Percentiles rank a stretch among this genome's conserved stretches.
Evolutionary conservation across 805 yeast genomes (phyloP).

Genomic region (Ogataea pignaliae): DNA sequence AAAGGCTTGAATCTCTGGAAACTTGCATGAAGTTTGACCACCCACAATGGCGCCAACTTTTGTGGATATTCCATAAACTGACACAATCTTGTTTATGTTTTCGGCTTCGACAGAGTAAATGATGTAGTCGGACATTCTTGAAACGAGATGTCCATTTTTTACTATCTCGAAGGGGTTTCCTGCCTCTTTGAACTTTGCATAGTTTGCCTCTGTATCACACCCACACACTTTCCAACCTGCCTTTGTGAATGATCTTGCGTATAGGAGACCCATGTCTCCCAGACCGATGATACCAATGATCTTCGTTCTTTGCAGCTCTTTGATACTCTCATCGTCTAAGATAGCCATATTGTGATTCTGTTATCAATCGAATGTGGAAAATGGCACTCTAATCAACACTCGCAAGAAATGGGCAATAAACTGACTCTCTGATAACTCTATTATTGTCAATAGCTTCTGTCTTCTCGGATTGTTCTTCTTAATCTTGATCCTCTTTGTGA

Average conservation of each 20-base stretch:
- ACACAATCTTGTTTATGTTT: constrained; percentile 66
- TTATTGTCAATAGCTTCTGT: too few relatives aligned
- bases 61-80: constrained; percentile 78
- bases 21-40: constrained; percentile 97
- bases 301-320: constrained; percentile 32
- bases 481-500: too few relatives aligned
- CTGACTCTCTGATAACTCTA: too few relatives aligned
- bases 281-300: constrained; percentile 88
- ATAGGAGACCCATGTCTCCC: constrained; percentile 94
- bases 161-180: constrained; percentile 48
- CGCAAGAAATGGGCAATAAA: too few relatives aligned
- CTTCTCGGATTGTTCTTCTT: too few relatives aligned
- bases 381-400: too few relatives aligned
- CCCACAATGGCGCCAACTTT: constrained; percentile 89
- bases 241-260: constrained; percentile 69
- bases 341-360: constrained; percentile 9
- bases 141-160: constrained; percentile 78
- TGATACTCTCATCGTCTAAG: constrained; percentile 11
- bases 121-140: constrained; percentile 75
- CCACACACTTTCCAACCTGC: constrained; percentile 92
- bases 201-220: constrained; percentile 74
- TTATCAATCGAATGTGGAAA: too few relatives aligned
- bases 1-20: constrained; percentile 83
- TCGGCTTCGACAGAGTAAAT: constrained; percentile 95
- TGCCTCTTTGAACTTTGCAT: constrained; percentile 38